These are phyloP conservation scores for Millerozyma miso DNA, from an alignment of 805 yeast genomes.

Conservation along the genomic window DNA sequence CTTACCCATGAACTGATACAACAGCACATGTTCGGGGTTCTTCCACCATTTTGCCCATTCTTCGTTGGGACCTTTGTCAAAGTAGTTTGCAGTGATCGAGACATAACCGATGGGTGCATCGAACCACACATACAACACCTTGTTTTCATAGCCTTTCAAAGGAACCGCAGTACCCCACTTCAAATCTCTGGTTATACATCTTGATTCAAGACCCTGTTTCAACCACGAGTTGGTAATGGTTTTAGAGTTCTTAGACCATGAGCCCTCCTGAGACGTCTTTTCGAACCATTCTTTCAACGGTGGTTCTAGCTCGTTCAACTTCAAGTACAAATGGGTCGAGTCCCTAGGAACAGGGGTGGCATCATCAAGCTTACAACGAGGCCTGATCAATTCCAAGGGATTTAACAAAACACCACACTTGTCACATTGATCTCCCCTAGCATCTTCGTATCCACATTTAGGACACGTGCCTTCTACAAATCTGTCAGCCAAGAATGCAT, in stretches of 20 bases:
- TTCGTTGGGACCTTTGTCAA: constrained; percentile 28
- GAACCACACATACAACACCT: constrained; percentile 97
- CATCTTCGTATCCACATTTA: constrained; percentile 90
- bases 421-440: constrained; percentile 99
- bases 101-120: constrained; percentile 97
- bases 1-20: constrained; percentile 98
- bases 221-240: constrained; percentile 92
- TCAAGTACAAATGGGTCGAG: constrained; percentile 82
- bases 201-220: constrained; percentile 85
- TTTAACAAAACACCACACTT: constrained; percentile 86
- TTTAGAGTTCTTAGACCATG: constrained; percentile 89
- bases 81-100: constrained; percentile 91
- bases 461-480: constrained; percentile 98
- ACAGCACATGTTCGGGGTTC: constrained; percentile 79
- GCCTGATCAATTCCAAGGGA: constrained; percentile 89
- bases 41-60: constrained; percentile 94
- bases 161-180: constrained; percentile 99
- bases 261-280: constrained; percentile 63
- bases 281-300: constrained; percentile 69
- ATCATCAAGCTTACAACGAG: constrained; percentile 91
- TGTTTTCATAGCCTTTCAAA: constrained; percentile 73
- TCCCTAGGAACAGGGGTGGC: constrained; percentile 74
- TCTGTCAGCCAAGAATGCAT: constrained; percentile 91
- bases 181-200: constrained; percentile 96
- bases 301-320: constrained; percentile 80